Evolutionary conservation across 768 basidiomycete genomes (phyloP).

Genomic region (Panellus pusillus): DNA sequence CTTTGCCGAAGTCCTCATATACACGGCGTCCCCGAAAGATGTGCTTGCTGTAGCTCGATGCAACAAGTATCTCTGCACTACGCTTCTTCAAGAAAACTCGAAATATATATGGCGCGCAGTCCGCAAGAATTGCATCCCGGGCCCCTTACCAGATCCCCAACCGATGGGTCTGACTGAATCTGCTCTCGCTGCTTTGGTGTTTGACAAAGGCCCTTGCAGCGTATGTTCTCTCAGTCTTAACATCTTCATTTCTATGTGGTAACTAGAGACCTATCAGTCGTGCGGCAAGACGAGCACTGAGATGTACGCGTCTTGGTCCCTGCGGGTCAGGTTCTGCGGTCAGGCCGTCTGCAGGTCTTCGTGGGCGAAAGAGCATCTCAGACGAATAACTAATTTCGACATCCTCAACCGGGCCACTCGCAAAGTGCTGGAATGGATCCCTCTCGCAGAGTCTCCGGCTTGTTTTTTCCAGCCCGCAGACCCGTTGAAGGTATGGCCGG

Average conservation of each 20-base stretch:
- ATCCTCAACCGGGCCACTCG: not conserved
- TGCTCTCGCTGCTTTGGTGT: conserved; percentile 64
- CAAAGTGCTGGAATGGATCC: conserved; percentile 17
- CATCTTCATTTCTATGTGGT: not conserved
- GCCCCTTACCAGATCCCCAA: conserved; percentile 42
- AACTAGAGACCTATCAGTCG: conserved; percentile 24
- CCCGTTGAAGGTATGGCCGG: conserved; percentile 8
- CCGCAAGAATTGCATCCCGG: conserved; percentile 36
- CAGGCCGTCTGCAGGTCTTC: conserved; percentile 5
- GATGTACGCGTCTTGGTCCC: conserved; percentile 49
- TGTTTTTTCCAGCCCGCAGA: conserved; percentile 1
- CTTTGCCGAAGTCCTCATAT: conserved; percentile 59
- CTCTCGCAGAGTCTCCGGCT: conserved; percentile 17
- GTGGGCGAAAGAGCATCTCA: not conserved
- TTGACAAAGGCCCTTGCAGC: conserved; percentile 56
- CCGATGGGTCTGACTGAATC: conserved; percentile 40
- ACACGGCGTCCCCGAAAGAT: conserved; percentile 51
- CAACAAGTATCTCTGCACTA: conserved; percentile 52
- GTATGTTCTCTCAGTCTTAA: conserved; percentile 32
- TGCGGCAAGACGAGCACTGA: conserved; percentile 38
- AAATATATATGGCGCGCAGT: conserved; percentile 61
- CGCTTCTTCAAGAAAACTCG: conserved; percentile 45
- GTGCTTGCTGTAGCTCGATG: conserved; percentile 60
- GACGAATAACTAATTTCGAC: not conserved
- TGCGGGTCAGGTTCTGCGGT: conserved; percentile 47